A percentile compares a stretch with the other conserved stretches of the same genome.
phyloP scores from a whole-genome alignment of 805 yeast species.

The Suhomyces kilbournensis region DNA sequence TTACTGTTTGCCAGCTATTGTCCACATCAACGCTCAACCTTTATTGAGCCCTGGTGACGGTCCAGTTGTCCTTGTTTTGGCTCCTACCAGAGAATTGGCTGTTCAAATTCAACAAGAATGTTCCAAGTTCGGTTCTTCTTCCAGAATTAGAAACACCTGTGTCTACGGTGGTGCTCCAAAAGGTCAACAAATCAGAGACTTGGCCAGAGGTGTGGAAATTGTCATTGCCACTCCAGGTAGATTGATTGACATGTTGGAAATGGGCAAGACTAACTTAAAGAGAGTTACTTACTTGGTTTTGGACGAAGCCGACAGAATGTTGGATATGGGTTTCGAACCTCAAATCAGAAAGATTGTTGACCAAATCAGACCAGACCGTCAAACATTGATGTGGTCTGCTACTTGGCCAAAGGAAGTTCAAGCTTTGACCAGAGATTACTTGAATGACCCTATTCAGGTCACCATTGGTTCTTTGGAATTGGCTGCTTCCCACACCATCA shows the following conservation, averaged over 20 bases:
- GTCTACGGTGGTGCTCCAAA: slow-evolving; percentile 99
- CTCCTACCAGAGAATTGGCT: slow-evolving; percentile 98
- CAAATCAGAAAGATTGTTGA: slow-evolving; percentile 97
- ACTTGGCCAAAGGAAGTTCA: slow-evolving; percentile 99
- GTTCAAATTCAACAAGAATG: slow-evolving; percentile 97
- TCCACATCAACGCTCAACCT: slow-evolving; percentile 98
- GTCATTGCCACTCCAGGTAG: slow-evolving; percentile 99
- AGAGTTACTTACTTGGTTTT: slow-evolving; percentile 96
- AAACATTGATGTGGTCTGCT: slow-evolving; percentile 99
- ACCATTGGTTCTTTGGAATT: slow-evolving; percentile 94
- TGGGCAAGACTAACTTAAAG: slow-evolving; percentile 89
- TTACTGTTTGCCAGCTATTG: slow-evolving; percentile 94
- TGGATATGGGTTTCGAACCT: slow-evolving; percentile 99
- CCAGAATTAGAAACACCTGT: slow-evolving; percentile 94
- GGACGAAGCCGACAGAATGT: slow-evolving; percentile 99
- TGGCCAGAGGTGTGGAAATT: slow-evolving; percentile 93
- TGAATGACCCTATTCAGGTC: slow-evolving; percentile 92
- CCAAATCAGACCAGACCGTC: slow-evolving; percentile 99
- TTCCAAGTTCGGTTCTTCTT: slow-evolving; percentile 86
- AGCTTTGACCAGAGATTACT: slow-evolving; percentile 85
- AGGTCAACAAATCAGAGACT: slow-evolving; percentile 96
- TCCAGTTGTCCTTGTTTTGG: slow-evolving; percentile 90
- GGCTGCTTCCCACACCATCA: slow-evolving; percentile 94
- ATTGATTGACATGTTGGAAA: slow-evolving; percentile 94
- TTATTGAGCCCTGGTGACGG: slow-evolving; percentile 92